Percentiles rank a stretch among this genome's conserved stretches.
phyloP scores from a whole-genome alignment of 192 early-diverging fungal genomes.

The Gamsiella multidivaricata region DNA sequence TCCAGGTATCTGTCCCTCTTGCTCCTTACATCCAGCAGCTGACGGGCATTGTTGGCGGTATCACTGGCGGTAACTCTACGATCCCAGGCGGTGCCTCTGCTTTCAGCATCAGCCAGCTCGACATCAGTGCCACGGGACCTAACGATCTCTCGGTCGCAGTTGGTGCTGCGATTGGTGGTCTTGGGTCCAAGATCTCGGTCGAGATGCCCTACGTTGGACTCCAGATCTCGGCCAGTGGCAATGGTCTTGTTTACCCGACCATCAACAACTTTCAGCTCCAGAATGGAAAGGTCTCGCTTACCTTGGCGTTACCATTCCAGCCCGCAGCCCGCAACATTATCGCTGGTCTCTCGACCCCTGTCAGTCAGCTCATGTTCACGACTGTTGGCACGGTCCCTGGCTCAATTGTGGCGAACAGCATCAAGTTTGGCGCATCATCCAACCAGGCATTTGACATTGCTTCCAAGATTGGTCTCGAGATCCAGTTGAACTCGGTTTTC shows the following conservation, averaged over 20 bases:
- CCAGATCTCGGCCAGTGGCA: slow-evolving; percentile 22
- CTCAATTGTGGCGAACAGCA: slow-evolving; percentile 24
- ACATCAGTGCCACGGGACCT: slow-evolving; percentile 31
- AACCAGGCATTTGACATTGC: slow-evolving; percentile 41
- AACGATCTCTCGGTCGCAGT: slow-evolving; percentile 30
- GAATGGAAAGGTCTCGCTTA: slow-evolving; percentile 38
- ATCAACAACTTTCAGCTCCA: slow-evolving; percentile 46
- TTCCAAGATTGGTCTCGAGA: slow-evolving; percentile 28
- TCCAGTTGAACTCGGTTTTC: slow-evolving; percentile 35
- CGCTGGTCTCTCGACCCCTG: slow-evolving; percentile 15
- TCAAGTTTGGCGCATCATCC: slow-evolving; percentile 33
- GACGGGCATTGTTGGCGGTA: slow-evolving; percentile 18
- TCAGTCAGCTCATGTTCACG: slow-evolving; percentile 31
- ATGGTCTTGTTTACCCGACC: slow-evolving; percentile 20
- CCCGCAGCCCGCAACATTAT: slow-evolving; percentile 21
- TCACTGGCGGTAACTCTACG: slow-evolving; percentile 13
- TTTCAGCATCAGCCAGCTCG: slow-evolving; percentile 35
- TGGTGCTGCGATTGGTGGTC: slow-evolving; percentile 38
- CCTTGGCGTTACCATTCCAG: slow-evolving; percentile 32
- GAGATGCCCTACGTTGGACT: slow-evolving; percentile 39
- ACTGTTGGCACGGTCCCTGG: slow-evolving; percentile 28
- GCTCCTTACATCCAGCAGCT: slow-evolving; percentile 42
- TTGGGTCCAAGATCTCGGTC: slow-evolving; percentile 46
- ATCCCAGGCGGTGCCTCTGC: slow-evolving; percentile 6
- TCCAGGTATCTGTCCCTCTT: slow-evolving; percentile 35